phyloP scores from a whole-genome alignment of 192 early-diverging fungal genomes.

The Entomortierella beljakovae region DNA sequence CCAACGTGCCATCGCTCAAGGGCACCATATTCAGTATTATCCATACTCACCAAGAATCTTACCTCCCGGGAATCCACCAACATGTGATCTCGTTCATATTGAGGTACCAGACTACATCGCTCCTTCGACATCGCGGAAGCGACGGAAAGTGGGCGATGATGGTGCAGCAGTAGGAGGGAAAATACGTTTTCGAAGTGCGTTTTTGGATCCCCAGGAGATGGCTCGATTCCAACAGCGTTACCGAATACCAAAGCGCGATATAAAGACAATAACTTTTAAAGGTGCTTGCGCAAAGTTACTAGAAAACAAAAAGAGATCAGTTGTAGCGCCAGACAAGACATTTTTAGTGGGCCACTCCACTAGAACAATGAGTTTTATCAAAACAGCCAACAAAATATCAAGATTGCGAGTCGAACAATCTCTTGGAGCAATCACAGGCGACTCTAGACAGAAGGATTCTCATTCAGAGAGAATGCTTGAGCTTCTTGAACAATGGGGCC shows the following conservation, averaged over 20 bases:
- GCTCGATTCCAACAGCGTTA: constrained; percentile 23
- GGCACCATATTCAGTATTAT: constrained; percentile 62
- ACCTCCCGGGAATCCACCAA: constrained; percentile 59
- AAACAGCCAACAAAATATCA: constrained; percentile 8
- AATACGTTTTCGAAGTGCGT: background rate
- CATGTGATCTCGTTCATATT: constrained; percentile 59
- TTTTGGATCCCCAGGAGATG: constrained; percentile 6
- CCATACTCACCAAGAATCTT: constrained; percentile 59
- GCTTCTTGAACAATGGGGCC: constrained; percentile 19
- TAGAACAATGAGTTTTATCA: constrained; percentile 20
- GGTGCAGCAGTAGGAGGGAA: background rate
- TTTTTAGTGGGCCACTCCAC: constrained; percentile 24
- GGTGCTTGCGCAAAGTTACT: background rate
- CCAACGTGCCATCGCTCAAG: constrained; percentile 70
- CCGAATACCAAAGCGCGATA: constrained; percentile 1
- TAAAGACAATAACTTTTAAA: constrained; percentile 9
- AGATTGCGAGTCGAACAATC: constrained; percentile 8
- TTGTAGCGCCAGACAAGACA: constrained; percentile 3
- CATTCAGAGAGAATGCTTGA: constrained; percentile 22
- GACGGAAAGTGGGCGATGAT: constrained; percentile 30
- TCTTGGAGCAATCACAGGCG: background rate
- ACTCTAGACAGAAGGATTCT: constrained; percentile 3
- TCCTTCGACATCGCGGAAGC: constrained; percentile 32
- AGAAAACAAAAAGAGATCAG: background rate
- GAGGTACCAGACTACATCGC: constrained; percentile 60